A percentile compares a stretch with the other conserved stretches of the same genome.
Evolutionary conservation across 352 stramenopile genomes (phyloP).

Genomic region (Phytophthora litchii): DNA sequence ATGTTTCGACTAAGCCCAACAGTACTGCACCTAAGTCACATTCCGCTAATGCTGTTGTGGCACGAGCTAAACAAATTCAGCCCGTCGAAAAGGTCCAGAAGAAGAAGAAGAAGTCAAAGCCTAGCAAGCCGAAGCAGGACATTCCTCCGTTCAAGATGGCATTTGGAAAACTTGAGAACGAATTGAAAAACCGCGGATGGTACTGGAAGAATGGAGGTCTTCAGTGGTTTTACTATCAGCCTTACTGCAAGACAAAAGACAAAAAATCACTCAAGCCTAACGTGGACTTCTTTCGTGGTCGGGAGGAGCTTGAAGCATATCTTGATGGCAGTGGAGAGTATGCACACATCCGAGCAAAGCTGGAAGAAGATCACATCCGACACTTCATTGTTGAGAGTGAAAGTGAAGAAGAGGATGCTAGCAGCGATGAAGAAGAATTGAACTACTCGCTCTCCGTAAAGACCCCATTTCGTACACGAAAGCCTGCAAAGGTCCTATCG

Average conservation of each 20-base stretch:
- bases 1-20: background rate
- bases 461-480: background rate
- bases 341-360: constrained; percentile 46
- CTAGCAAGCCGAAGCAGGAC: constrained; percentile 10
- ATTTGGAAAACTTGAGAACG: constrained; percentile 65
- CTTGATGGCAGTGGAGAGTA: constrained; percentile 44
- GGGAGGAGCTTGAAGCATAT: constrained; percentile 49
- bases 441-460: background rate
- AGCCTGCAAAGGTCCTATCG: background rate
- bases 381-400: constrained; percentile 15
- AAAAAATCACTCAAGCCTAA: constrained; percentile 28
- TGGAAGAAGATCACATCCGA: constrained; percentile 45
- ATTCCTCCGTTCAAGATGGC: constrained; percentile 67
- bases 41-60: background rate
- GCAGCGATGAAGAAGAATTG: background rate
- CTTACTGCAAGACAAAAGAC: constrained; percentile 45
- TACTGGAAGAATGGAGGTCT: constrained; percentile 55
- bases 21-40: constrained; percentile 19
- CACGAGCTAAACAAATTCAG: constrained; percentile 2
- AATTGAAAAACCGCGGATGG: constrained; percentile 64
- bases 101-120: constrained; percentile 19
- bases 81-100: background rate
- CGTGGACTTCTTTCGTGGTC: constrained; percentile 62
- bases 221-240: constrained; percentile 65
- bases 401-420: constrained; percentile 25